Evolutionary conservation across 192 early-diverging fungal species (phyloP), one percentile per base, ranked within the genome.

Genomic region (Rhizophagus clarus): DNA sequence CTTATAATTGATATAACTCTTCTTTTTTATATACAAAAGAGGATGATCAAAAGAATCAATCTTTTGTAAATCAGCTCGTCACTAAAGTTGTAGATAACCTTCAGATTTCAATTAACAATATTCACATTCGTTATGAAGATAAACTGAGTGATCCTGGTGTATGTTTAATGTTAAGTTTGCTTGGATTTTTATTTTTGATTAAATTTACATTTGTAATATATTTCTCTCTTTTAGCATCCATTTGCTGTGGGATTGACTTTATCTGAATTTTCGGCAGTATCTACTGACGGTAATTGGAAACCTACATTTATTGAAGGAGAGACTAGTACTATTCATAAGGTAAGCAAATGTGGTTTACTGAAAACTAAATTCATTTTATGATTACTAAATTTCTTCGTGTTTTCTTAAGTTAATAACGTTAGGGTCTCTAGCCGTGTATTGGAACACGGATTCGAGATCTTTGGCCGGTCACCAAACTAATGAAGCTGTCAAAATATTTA

Each of bases 91-190:
- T 99, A 5, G 97, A 99, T 81, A 99, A 99, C 81, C 82, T 99
- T 61, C 97, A 99, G 76, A 90, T 99, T 9, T 92, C 94, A 11
- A 97, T 99, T 80, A 92, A 93, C 66, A 96, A 97, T 83, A 98
- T 98, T 56, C 98, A 99, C 81, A 87, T 99, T 71, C 87, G 97
- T 32, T 99, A 97, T 84, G 98, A 98, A 80, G 98, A 99, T 87
- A 85, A 88, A 28, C 79, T 91, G 71, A 94, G 92, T 71, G 92
- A 92, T 81, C 92, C 92, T 20, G 88, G 87, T 61, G 85, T 86
- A 60, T 24, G 40, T 34, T 74, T 24, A 40, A 40, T 40, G 8
- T 56, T 14, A 49, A 72, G 14, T 40, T 32, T 26, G 66, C 24
- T 56, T 45, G 9, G 22, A 31, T 67, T 15, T 61, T 82, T n/a